Conservation (phyloP, 352 stramenopile genomes). For the Phytopythium mirpurense region DNA sequence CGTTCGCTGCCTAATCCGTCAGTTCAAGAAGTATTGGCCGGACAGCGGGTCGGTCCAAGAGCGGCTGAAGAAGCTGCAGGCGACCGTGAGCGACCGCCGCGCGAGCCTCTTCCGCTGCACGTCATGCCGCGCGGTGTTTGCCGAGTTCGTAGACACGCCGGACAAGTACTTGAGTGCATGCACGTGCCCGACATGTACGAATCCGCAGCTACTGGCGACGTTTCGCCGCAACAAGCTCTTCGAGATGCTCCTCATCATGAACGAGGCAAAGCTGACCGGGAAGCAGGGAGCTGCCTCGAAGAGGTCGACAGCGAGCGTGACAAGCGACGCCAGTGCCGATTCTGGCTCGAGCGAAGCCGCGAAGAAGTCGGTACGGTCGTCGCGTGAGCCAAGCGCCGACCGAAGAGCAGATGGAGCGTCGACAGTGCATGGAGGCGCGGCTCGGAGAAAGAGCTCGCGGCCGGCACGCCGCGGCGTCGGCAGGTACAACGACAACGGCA, state of each 20-base stretch:
- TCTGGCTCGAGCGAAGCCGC: not conserved
- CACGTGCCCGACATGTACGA: slow-evolving; percentile 29
- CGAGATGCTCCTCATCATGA: slow-evolving; percentile 35
- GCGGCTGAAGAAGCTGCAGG: slow-evolving; percentile 26
- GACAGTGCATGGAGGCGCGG: not conserved
- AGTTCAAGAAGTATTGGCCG: slow-evolving; percentile 27
- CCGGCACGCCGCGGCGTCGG: not conserved
- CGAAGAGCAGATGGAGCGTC: not conserved
- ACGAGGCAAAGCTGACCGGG: not conserved
- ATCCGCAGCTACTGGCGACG: slow-evolving; percentile 23
- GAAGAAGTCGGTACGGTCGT: not conserved
- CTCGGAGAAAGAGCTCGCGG: slow-evolving; percentile 5
- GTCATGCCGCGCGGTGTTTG: slow-evolving; percentile 36
- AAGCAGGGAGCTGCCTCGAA: not conserved
- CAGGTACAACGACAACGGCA: not conserved
- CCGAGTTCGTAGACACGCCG: slow-evolving; percentile 31
- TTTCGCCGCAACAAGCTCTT: slow-evolving; percentile 37
- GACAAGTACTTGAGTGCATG: slow-evolving; percentile 30
- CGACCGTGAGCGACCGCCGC: slow-evolving; percentile 16
- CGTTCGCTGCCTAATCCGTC: slow-evolving; percentile 28
- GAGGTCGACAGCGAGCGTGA: not conserved
- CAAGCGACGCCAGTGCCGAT: not conserved
- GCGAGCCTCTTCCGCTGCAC: slow-evolving; percentile 38
- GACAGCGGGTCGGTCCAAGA: slow-evolving; percentile 17
- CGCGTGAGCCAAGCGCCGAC: not conserved